phyloP scores from a whole-genome alignment of 176 grass and related monocot species.

The Phragmites australis region DNA sequence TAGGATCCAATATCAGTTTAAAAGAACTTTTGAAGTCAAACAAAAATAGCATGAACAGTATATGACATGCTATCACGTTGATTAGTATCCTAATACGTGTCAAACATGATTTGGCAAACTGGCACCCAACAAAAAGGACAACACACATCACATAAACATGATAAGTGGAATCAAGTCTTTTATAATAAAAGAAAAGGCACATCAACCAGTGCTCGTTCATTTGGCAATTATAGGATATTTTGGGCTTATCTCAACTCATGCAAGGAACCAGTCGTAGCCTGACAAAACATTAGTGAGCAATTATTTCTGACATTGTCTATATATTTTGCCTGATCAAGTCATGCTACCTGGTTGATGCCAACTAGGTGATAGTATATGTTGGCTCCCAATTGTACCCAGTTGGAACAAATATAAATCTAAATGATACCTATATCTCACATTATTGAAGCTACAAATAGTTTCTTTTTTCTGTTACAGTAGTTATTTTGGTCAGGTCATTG shows the following conservation, averaged over 20 bases:
- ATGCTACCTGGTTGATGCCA: slow-evolving; percentile 3
- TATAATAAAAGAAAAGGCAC: slow-evolving; percentile 7
- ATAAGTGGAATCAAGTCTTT: neutral
- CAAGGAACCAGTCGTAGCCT: slow-evolving; percentile 37
- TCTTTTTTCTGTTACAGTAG: neutral
- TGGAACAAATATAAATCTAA: neutral
- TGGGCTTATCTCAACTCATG: slow-evolving; percentile 11
- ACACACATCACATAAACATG: neutral
- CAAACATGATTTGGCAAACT: neutral
- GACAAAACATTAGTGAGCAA: slow-evolving; percentile 49
- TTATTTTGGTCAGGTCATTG: neutral
- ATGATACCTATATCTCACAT: neutral
- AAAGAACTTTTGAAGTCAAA: neutral
- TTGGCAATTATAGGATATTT: slow-evolving; percentile 80
- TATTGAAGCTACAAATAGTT: neutral
- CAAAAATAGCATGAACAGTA: neutral
- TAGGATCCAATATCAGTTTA: neutral
- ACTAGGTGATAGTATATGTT: neutral
- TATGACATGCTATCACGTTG: slow-evolving; percentile 7
- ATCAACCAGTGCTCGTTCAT: slow-evolving; percentile 54
- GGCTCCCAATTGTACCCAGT: neutral
- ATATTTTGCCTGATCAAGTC: slow-evolving; percentile 5
- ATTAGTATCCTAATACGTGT: too few relatives aligned
- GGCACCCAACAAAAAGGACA: neutral
- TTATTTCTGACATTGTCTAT: slow-evolving; percentile 29